Conservation (phyloP, 2,329 filamentous ascomycete genomes). For the Harringtonia lauricola region DNA sequence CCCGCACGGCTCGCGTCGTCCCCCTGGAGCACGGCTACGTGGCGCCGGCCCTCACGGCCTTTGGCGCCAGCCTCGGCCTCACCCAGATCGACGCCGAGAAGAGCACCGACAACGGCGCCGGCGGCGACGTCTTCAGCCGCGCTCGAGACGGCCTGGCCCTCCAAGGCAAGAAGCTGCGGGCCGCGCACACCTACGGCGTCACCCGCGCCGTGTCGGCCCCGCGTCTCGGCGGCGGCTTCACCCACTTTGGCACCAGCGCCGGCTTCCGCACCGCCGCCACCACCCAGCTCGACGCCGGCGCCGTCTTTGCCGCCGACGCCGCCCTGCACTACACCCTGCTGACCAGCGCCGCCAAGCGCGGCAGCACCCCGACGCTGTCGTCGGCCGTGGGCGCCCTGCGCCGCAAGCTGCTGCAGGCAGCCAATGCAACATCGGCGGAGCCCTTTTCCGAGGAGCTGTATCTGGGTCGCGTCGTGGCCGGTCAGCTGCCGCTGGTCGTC, state of each 20-base stretch:
- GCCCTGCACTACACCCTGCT: slow-evolving; percentile 48
- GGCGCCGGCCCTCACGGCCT: slow-evolving; percentile 47
- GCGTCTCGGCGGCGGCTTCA: slow-evolving; percentile 26
- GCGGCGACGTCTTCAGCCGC: slow-evolving; percentile 38
- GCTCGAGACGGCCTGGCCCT: slow-evolving; percentile 45
- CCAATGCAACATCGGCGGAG: slow-evolving; percentile 19
- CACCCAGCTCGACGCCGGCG: slow-evolving; percentile 33
- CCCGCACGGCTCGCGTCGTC: slow-evolving; percentile 29
- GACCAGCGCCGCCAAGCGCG: slow-evolving; percentile 31
- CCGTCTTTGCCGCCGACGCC: slow-evolving; percentile 42
- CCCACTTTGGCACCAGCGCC: slow-evolving; percentile 45
- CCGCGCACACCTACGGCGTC: slow-evolving; percentile 43
- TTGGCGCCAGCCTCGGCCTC: slow-evolving; percentile 49
- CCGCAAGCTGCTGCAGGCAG: slow-evolving; percentile 40
- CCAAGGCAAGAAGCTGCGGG: slow-evolving; percentile 43
- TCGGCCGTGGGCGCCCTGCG: slow-evolving; percentile 40
- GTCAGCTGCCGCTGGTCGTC: slow-evolving; percentile 42
- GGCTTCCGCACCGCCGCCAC: slow-evolving; percentile 42
- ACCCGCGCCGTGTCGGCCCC: slow-evolving; percentile 49
- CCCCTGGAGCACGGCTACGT: slow-evolving; percentile 47
- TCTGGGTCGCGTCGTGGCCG: slow-evolving; percentile 41
- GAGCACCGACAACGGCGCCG: slow-evolving; percentile 39
- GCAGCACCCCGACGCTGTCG: slow-evolving; percentile 38
- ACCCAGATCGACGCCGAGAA: slow-evolving; percentile 50
- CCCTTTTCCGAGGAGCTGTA: slow-evolving; percentile 37